Conservation (phyloP, 495 filamentous ascomycete genomes). For the Poronia punctata region DNA sequence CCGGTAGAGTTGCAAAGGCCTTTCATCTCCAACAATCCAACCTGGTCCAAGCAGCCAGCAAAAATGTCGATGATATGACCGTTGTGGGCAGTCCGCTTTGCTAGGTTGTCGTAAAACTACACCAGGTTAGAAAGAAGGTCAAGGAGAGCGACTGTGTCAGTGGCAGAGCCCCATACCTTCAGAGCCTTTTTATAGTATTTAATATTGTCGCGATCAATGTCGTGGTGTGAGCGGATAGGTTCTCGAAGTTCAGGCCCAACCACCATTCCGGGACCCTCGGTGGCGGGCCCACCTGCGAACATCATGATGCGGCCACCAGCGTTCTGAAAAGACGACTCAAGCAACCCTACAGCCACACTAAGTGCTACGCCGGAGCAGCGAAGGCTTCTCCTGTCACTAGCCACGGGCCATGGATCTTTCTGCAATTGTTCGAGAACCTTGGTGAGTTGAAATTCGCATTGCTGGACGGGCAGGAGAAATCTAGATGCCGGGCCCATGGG, state of each 20-base stretch:
- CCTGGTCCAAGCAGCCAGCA: constrained; percentile 96
- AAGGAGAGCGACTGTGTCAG: neutral
- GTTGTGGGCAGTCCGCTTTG: constrained; percentile 94
- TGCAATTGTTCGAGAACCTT: constrained; percentile 95
- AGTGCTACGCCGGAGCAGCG: constrained; percentile 95
- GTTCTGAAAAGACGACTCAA: constrained; percentile 94
- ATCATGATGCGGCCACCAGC: constrained; percentile 94
- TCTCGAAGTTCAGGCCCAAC: constrained; percentile 96
- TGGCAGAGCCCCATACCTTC: constrained; percentile 55
- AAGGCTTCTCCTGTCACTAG: constrained; percentile 84
- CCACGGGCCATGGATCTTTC: constrained; percentile 96
- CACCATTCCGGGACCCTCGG: constrained; percentile 93
- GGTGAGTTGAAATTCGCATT: constrained; percentile 97
- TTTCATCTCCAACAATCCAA: constrained; percentile 98
- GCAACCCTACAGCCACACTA: constrained; percentile 84
- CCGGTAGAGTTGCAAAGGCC: constrained; percentile 92
- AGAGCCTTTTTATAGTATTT: constrained; percentile 99
- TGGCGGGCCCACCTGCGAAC: constrained; percentile 91
- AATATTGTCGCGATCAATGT: constrained; percentile 97
- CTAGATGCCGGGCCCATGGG: constrained; percentile 76
- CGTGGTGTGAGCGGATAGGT: constrained; percentile 96
- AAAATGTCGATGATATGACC: constrained; percentile 98
- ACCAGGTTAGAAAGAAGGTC: constrained; percentile 24
- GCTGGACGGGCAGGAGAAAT: constrained; percentile 90
- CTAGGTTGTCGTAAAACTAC: constrained; percentile 93